Percentiles rank a stretch among this genome's conserved stretches.
These are phyloP conservation scores for Hanseniaspora mollemarum DNA, from an alignment of 805 yeast species.

Conservation along the genomic window DNA sequence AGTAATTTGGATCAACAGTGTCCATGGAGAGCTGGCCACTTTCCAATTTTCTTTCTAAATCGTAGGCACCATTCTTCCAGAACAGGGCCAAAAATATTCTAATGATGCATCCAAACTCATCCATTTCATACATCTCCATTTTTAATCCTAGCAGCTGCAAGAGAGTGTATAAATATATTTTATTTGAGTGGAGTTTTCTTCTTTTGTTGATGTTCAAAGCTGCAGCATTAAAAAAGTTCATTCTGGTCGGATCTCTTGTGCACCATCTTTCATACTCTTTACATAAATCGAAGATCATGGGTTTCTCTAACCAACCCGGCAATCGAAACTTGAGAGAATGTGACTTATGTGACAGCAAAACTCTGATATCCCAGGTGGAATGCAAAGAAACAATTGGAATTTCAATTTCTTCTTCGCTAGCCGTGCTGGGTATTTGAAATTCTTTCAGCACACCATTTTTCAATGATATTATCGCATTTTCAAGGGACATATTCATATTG, in stretches of 20 bases:
- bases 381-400: constrained; percentile 52
- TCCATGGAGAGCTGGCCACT: background rate
- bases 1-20: background rate
- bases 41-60: background rate
- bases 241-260: constrained; percentile 39
- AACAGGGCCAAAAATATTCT: constrained; percentile 15
- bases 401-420: constrained; percentile 26
- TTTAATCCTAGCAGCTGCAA: constrained; percentile 14
- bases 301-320: constrained; percentile 65
- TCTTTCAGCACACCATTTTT: constrained; percentile 34
- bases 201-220: constrained; percentile 17
- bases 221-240: constrained; percentile 18
- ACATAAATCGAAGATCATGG: constrained; percentile 63
- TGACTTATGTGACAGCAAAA: constrained; percentile 70
- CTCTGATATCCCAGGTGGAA: constrained; percentile 58
- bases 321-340: constrained; percentile 59
- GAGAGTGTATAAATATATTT: constrained; percentile 15
- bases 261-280: constrained; percentile 68
- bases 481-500: constrained; percentile 35
- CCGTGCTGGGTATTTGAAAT: background rate
- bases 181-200: constrained; percentile 26
- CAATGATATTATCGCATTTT: constrained; percentile 48
- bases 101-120: constrained; percentile 17
- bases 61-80: constrained; percentile 12
- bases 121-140: constrained; percentile 17